These are phyloP conservation scores for Amaranthus tricolor DNA, from an alignment of 179 eudicot genomes.

Conservation along the genomic window DNA sequence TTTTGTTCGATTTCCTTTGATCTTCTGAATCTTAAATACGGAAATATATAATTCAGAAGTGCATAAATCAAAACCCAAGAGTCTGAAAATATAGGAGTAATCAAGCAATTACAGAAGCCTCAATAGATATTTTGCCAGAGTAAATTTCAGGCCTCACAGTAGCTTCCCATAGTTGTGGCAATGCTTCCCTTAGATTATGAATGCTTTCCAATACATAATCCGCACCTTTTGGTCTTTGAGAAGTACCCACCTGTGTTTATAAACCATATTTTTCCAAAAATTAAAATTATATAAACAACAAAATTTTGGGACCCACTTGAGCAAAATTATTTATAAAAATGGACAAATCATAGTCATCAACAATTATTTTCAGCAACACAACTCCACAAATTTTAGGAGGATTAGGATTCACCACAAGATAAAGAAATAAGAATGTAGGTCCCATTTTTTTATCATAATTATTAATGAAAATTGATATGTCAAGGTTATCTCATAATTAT, in stretches of 20 bases:
- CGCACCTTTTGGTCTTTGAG: constrained; percentile 71
- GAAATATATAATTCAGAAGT: too few relatives aligned
- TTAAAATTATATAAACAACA: neutral
- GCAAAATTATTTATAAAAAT: constrained; percentile 11
- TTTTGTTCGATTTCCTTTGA: too few relatives aligned
- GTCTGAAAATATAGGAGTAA: too few relatives aligned
- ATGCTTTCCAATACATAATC: constrained; percentile 85
- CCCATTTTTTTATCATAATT: too few relatives aligned
- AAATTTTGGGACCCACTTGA: constrained; percentile 3
- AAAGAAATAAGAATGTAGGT: too few relatives aligned
- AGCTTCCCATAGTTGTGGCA: constrained; percentile 76
- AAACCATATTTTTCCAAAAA: neutral
- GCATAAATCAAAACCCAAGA: too few relatives aligned
- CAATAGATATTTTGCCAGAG: constrained; percentile 49
- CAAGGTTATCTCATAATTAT: too few relatives aligned
- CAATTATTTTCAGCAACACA: neutral
- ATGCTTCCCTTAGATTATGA: constrained; percentile 77
- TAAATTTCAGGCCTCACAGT: constrained; percentile 46
- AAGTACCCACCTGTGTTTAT: constrained; percentile 60
- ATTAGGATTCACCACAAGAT: too few relatives aligned
- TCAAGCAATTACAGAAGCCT: constrained; percentile 74
- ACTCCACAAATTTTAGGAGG: too few relatives aligned
- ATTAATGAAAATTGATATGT: too few relatives aligned
- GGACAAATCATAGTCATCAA: constrained; percentile 10
- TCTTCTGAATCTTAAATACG: too few relatives aligned